Base-by-base conservation (phyloP, 768 basidiomycete species). In the Baorangia bicolor region DNA sequence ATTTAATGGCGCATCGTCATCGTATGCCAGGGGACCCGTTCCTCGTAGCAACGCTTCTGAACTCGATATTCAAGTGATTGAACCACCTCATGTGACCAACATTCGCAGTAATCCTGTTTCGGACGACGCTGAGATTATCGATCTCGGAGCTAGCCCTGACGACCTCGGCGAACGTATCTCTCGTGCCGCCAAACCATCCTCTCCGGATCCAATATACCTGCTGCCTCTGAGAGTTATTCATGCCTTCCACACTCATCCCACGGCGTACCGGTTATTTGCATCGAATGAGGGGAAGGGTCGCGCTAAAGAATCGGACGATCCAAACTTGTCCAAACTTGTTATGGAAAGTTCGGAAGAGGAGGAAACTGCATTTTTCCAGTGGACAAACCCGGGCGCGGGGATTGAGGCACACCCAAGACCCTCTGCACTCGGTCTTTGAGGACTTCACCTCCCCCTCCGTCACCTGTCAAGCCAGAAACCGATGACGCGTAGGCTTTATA, bases 271-370 rank as follows among this genome's bases (percentile, higher is more conserved):
- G 23, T 34, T 14, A 46, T 5, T 37, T 25, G 37, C 39, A 4
- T 42, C 48, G 25, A 51, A 46, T 14, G 68, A 70, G 38, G 68
- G 69, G 21, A 73, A 67, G 58, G 51, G 49, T 27, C 68, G 58
- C 18, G 62, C 60, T 27, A 43, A 43, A 37, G 62, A 61, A 12
- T 13, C 21, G n/a, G n/a, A n/a, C n/a, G n/a, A n/a, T n/a, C n/a
- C n/a, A n/a, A n/a, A n/a, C n/a, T n/a, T n/a, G n/a, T 25, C 46
- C 2, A 42, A 58, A 12, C 21, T 55, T 2, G 41, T 64, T 16
- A 61, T 68, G 11, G 58, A 63, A 33, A 60, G 49, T 25, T 66
- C 68, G 7, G 72, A 64, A 55, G 66, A 59, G n/a, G 62, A 54
- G 0, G 69, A 69, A 7, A n/a, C n/a, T n/a, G n/a, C n/a, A n/a